Evolutionary conservation across 306 rosid species (phyloP), one percentile per base, ranked within the genome.

Genomic region (Medicago lupulina): DNA sequence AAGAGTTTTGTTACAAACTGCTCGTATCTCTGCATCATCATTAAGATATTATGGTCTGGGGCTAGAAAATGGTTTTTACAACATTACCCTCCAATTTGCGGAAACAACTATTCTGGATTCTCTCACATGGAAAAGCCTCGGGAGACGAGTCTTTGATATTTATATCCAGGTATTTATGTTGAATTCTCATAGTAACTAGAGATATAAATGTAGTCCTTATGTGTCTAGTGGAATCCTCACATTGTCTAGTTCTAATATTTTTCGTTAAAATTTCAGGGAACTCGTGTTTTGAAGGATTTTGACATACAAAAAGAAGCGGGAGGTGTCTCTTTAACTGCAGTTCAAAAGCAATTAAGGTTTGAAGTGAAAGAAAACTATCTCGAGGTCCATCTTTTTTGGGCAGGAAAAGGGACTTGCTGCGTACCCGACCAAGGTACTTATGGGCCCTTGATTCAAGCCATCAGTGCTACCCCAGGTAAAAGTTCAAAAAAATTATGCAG

Each of bases 401-500:
- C 94, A 28, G 98, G 98, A 49, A 93, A 93, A 77, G 98, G 98
- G 50, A 90, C 96, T 61, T 90, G 96, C 41, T 90, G 96, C 75
- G 76, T 89, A 54, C 96, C 95, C 44, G 5, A 0, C 13, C 89
- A 74, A 67, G 93, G 90, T 67, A 79, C 87, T 51, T 90, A 86
- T 76, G 97, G 97, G 4, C 97, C 98, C 79, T 65, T 86, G 73
- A 76, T 93, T 85, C 89, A 89, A 67, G 95, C 95, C 75, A 85
- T 93, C 77, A 89, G 88, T 23, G 91, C 93, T 28, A 82, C 69
- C 39, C 91, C 96, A 82, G 89, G 98, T 92, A 83, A 84, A 53
- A 67, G 73, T 36, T 7, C 6, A 17, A 68, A 66, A 31, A 25
- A 13, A 44, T 0, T 18, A 16, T 14, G 43, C 16, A 72, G 31